Conservation (phyloP, 2,329 filamentous ascomycete species). For the Trichophyton benhamiae region DNA sequence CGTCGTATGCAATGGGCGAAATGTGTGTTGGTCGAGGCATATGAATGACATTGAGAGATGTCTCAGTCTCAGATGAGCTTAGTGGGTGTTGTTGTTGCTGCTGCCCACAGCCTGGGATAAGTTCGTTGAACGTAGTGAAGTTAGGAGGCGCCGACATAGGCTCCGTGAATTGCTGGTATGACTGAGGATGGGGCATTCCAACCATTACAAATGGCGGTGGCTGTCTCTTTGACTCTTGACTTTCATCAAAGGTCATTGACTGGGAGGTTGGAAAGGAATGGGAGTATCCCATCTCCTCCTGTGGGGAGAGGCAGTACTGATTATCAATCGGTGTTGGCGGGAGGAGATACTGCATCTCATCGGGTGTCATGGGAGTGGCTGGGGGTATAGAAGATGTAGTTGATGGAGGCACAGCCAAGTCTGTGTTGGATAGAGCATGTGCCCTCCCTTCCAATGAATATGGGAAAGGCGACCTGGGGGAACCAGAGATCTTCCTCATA, state of each 20-base stretch:
- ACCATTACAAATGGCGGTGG: not conserved
- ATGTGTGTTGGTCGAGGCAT: conserved; percentile 25
- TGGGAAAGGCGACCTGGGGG: conserved; percentile 36
- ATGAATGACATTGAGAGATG: conserved; percentile 24
- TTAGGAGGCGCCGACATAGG: conserved; percentile 30
- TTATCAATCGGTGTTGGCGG: conserved; percentile 29
- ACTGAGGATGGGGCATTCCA: not conserved
- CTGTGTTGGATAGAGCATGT: conserved; percentile 22
- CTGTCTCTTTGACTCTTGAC: not conserved
- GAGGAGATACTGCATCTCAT: conserved; percentile 31
- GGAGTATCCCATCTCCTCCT: conserved; percentile 17
- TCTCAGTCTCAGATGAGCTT: conserved; percentile 26
- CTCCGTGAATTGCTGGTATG: not conserved
- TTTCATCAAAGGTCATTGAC: conserved; percentile 4
- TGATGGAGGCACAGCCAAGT: conserved; percentile 22
- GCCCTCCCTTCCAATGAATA: conserved; percentile 34
- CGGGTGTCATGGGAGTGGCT: conserved; percentile 33
- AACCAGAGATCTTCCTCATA: conserved; percentile 34
- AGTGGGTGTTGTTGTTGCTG: conserved; percentile 17
- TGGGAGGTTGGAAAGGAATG: conserved; percentile 29
- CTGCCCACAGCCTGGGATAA: not conserved
- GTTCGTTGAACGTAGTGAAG: conserved; percentile 1
- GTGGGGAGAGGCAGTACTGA: conserved; percentile 27
- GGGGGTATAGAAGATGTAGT: conserved; percentile 29
- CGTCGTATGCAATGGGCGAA: conserved; percentile 29